A percentile compares a stretch with the other conserved stretches of the same genome.
These are phyloP conservation scores for Lichina pygmaea DNA, from an alignment of 495 filamentous ascomycete genomes.

Conservation along the genomic window DNA sequence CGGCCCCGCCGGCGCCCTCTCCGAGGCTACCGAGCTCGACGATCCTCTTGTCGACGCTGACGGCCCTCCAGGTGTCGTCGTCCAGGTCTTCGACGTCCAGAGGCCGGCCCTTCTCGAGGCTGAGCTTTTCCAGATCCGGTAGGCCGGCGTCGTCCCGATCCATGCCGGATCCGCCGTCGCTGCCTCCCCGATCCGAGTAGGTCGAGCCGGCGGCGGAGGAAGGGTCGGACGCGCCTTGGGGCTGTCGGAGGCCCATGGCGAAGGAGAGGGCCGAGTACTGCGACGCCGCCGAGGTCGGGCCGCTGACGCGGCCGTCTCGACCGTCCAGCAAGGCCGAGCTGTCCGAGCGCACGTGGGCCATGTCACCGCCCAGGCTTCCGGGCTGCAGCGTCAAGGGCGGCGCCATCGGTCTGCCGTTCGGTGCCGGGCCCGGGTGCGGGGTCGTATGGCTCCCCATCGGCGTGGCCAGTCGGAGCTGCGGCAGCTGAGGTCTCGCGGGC, in stretches of 20 bases:
- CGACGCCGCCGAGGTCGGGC: conserved; percentile 57
- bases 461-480: conserved; percentile 54
- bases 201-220: conserved; percentile 67
- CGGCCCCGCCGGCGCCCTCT: conserved; percentile 86
- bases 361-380: conserved; percentile 35
- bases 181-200: conserved; percentile 35
- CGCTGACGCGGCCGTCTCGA: conserved; percentile 34
- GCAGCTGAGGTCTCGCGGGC: conserved; percentile 29
- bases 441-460: conserved; percentile 39
- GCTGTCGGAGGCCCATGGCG: conserved; percentile 26
- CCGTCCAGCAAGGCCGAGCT: conserved; percentile 37
- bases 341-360: conserved; percentile 48
- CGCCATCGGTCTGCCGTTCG: conserved; percentile 22
- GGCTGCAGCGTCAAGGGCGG: conserved; percentile 16
- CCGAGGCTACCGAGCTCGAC: conserved; percentile 71
- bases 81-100: conserved; percentile 84
- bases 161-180: conserved; percentile 25
- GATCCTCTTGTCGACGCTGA: conserved; percentile 66
- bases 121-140: conserved; percentile 4
- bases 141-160: conserved; percentile 7
- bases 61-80: conserved; percentile 83
- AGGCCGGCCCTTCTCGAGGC: conserved; percentile 11
- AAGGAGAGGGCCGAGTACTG: conserved; percentile 53
- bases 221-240: conserved; percentile 50
- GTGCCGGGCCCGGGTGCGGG: conserved; percentile 5